Evolutionary conservation across 2,329 filamentous ascomycete species (phyloP), one percentile per base, ranked within the genome.

Genomic region (Davidsoniella eucalypti): DNA sequence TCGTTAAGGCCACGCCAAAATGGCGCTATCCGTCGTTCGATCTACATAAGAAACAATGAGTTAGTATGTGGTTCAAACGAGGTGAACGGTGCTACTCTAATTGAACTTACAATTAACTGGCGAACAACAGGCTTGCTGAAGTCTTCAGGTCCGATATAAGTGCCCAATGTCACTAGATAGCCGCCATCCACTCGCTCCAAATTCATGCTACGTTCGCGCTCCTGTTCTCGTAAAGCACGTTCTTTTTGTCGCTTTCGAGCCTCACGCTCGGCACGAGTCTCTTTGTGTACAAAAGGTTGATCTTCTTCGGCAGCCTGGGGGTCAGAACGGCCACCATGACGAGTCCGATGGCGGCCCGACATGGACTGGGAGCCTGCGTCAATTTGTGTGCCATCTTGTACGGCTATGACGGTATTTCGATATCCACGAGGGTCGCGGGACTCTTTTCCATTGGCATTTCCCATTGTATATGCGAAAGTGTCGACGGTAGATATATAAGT

Each of bases 1-100:
- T 96, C 88, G 56, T 94, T 82, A 3, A 98, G 69, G 4, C 92
- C 92, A 61, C 83, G 82, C 87, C 90, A 98, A 64, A 98, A 98
- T 0, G 92, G 92, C 40, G 92, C 92, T 54, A 98, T 67, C 55
- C 84, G 81, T 57, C 92, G 77, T 65, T 98, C 92, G 62, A 98
- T 87, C 90, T 96, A 55, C 42, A 54, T 2, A 33, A 38, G 33
- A 39, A 33, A 29, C 21, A 46, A 10, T 9, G n/a, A 18, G 14
- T 42, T 44, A 10, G 26, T 33, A 33, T 10, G 26, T 33, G 10
- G 5, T 1, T 33, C 26, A 33, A 33, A 33, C 26, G 26, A 21
- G 21, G 21, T 21, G 4, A 23, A 41, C 16, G 9, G 40, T 9
- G n/a, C 5, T 16, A 25, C 12, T n/a, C 17, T 29, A 36, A 21